Percentiles rank a stretch among this genome's conserved stretches.
phyloP scores from a whole-genome alignment of 2,329 filamentous ascomycete species.

The Pezicula neosporulosa region DNA sequence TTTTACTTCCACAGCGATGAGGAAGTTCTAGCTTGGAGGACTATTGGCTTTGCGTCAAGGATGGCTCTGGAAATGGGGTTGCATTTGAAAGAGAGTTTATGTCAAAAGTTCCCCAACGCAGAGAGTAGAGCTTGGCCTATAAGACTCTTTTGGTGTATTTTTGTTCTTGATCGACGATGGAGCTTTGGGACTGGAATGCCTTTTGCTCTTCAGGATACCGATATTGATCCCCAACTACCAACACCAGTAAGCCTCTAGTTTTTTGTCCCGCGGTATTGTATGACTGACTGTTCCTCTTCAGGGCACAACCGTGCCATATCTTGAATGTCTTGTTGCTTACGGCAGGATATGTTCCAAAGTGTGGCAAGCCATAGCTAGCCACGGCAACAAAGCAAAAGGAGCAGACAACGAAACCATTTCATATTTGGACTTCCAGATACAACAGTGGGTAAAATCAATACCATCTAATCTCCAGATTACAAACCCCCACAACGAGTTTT shows the following conservation, averaged over 20 bases:
- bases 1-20: conserved; percentile 87
- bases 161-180: conserved; percentile 82
- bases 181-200: conserved; percentile 87
- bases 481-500: conserved; percentile 34
- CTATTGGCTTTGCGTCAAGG: conserved; percentile 78
- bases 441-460: conserved; percentile 81
- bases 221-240: conserved; percentile 77
- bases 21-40: conserved; percentile 80
- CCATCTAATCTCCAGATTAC: conserved; percentile 60
- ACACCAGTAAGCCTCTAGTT: conserved; percentile 61
- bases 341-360: conserved; percentile 81
- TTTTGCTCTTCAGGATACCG: conserved; percentile 79
- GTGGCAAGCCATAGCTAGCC: conserved; percentile 75
- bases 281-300: conserved; percentile 11
- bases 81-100: conserved; percentile 72
- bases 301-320: conserved; percentile 51
- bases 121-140: conserved; percentile 65
- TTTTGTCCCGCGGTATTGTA: neutral
- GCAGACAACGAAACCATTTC: conserved; percentile 73
- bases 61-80: conserved; percentile 79
- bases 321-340: conserved; percentile 82
- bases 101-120: conserved; percentile 60
- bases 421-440: conserved; percentile 76
- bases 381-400: conserved; percentile 53
- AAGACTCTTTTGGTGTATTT: conserved; percentile 81